Conservation (phyloP, 345 rosid genomes). For the Camelina hispida region DNA sequence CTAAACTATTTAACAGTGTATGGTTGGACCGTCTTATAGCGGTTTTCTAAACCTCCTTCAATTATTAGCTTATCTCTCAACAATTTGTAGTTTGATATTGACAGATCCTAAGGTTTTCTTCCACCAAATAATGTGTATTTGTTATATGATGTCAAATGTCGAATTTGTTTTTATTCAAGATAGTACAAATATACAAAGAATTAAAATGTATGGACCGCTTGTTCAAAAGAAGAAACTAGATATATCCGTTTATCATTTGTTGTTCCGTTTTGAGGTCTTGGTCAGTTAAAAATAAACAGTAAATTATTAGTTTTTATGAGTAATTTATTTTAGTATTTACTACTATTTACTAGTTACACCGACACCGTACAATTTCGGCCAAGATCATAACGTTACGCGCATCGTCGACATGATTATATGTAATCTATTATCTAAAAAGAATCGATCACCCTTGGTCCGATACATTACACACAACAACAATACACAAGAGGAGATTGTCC, state of each 20-base stretch:
- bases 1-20: neutral
- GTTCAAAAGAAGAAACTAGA: neutral
- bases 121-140: neutral
- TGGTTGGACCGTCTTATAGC: neutral
- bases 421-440: constrained; percentile 20
- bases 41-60: neutral
- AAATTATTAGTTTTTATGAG: no score
- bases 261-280: no score
- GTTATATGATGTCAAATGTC: neutral
- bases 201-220: neutral
- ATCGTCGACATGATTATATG: constrained; percentile 6
- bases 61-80: constrained; percentile 15
- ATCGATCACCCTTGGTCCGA: constrained; percentile 17
- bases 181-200: neutral
- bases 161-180: neutral
- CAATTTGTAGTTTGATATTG: neutral
- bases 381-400: neutral
- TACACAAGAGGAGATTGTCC: constrained; percentile 23
- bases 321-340: no score
- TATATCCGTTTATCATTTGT: neutral
- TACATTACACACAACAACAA: constrained; percentile 30
- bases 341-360: no score
- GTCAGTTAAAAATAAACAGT: no score
- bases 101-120: constrained; percentile 25
- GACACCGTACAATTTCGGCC: neutral